Evolutionary conservation across 139 green algal genomes (phyloP), one percentile per base, ranked within the genome.

Genomic region (Nannochloris sp.): DNA sequence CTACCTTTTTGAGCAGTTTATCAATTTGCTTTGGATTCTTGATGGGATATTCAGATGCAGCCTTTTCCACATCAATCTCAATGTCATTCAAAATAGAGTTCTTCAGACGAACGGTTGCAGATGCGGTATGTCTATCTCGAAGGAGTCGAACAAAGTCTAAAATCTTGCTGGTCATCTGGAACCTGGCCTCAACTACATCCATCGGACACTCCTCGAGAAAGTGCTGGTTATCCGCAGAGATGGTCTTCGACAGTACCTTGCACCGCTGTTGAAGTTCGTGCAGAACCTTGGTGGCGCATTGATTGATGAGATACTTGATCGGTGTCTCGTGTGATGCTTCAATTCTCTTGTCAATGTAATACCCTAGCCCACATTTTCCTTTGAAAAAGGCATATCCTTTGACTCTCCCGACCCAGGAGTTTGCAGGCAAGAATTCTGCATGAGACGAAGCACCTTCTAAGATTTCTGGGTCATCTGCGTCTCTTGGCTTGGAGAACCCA

Each of bases 341-440:
- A n/a, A 23, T 2, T n/a, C 13, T 59, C 12, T 30, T 25, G 28
- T 59, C 50, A 59, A 23, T 25, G 23, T 59, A 31, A 59, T 59
- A 59, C 20, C 50, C 50, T 6, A 59, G 23, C 4, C 20, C 50
- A 31, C 6, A 6, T 11, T 31, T n/a, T 33, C 20, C 50, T 12
- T 33, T 20, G 14, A 17, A 37, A 11, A 59, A 59, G 9, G 50
- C 53, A 63, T 62, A 70, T 46, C 68, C 68, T 20, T 33, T 33
- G 1, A 66, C 23, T 11, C n/a, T 43, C 5, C 68, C 68, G 0
- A 44, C 20, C 62, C 62, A 75, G 25, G 36, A 3, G 3, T n/a
- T 16, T 4, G 50, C 17, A 3, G 53, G 31, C 0, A 61, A 13
- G 44, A 75, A 46, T 11, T 50, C 31, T 23, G 31, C 8, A 2